Evolutionary conservation across 129 eudicot species (phyloP).

Genomic region (Lonicera japonica): DNA sequence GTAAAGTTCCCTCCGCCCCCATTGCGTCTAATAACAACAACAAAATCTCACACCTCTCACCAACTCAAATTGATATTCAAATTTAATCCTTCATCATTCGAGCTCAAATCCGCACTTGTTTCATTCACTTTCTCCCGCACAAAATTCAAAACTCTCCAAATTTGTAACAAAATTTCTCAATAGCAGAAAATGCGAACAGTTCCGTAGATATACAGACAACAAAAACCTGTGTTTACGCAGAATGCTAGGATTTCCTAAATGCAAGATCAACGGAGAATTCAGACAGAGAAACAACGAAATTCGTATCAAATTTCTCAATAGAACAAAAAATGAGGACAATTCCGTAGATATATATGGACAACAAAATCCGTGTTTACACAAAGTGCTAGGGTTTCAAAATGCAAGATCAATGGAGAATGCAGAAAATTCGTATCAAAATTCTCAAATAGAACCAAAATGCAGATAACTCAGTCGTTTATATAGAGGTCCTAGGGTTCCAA

Average conservation of each 20-base stretch:
- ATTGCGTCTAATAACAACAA: conserved; percentile 5
- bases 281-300: not conserved
- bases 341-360: not conserved
- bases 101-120: conserved; percentile 1
- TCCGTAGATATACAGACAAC: no score
- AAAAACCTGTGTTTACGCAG: no score
- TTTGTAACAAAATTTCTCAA: no score
- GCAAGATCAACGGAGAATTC: no score
- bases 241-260: no score
- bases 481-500: no score
- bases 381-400: conserved; percentile 9
- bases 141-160: not conserved
- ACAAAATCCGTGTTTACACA: not conserved
- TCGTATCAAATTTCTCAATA: no score
- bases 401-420: not conserved
- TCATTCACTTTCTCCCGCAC: not conserved
- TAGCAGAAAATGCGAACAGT: no score
- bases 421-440: no score
- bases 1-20: conserved; percentile 28
- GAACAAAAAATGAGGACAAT: no score
- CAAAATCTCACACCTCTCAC: not conserved
- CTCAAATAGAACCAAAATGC: no score
- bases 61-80: not conserved
- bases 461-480: no score
- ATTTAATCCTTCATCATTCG: conserved; percentile 1